These are phyloP conservation scores for Populus davidiana DNA, from an alignment of 345 rosid genomes.

Conservation along the genomic window DNA sequence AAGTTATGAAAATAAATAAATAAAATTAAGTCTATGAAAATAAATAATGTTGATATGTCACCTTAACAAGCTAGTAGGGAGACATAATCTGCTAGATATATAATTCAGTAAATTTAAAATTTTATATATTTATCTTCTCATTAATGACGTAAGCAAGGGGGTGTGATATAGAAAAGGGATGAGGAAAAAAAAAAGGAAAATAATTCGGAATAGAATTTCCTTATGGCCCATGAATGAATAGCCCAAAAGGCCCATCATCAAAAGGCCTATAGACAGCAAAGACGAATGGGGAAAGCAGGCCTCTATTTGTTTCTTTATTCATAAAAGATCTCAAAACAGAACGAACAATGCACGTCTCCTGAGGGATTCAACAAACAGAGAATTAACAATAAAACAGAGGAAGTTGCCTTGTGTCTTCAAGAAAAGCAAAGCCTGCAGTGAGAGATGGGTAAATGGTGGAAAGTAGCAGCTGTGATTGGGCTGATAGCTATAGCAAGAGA, in stretches of 20 bases:
- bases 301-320: background rate
- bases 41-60: too few species aligned
- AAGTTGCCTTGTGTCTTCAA: background rate
- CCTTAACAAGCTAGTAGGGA: too few species aligned
- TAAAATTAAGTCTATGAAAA: too few species aligned
- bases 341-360: background rate
- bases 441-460: slow-evolving; percentile 53
- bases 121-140: too few species aligned
- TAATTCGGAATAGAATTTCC: background rate
- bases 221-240: background rate
- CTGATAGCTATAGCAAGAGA: slow-evolving; percentile 36
- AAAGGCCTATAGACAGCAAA: background rate
- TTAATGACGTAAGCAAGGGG: too few species aligned
- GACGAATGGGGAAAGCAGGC: background rate
- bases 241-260: too few species aligned
- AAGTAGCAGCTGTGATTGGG: slow-evolving; percentile 36
- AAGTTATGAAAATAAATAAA: too few species aligned
- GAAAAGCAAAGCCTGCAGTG: background rate
- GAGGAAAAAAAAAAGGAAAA: too few species aligned
- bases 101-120: too few species aligned
- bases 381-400: background rate
- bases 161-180: too few species aligned
- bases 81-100: too few species aligned
- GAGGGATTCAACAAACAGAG: background rate
- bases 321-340: background rate